Base-by-base conservation (phyloP, 2,329 filamentous ascomycete genomes). In the Pezicula carpinea region DNA sequence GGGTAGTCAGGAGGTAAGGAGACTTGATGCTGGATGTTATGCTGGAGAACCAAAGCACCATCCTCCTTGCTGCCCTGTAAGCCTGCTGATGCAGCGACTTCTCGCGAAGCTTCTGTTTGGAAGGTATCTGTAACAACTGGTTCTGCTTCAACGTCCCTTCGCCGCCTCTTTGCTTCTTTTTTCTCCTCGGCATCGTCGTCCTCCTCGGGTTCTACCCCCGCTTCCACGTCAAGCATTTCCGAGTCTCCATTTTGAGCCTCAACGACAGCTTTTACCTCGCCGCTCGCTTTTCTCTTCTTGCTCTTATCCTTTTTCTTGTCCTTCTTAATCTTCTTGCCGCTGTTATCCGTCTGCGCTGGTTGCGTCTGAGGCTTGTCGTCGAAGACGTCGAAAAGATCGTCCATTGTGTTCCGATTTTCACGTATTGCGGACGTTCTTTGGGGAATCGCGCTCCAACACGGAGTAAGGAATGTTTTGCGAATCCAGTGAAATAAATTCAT, bases 11-110 rank as follows among this genome's bases (percentile, higher is more conserved):
- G 91, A 2, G 93, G 93, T 17, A 99, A 76, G 11, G 93, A 89
- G 58, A 97, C 93, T 70, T 99, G 92, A 75, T 99, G 93, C 69
- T 95, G 91, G 59, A 99, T 95, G 72, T 99, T 96, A 72, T 99
- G 95, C 39, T 89, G 92, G 44, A 99, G 71, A 18, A 95, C 85
- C 22, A 99, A 81, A 5, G 89, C 85, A 22, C 59, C 58, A 31
- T 63, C 59, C 23, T 60, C 58, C 35, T 60, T 58, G 32, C 36
- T 41, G 35, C 49, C 58, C 46, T 61, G 59, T 14, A 66, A 52
- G 31, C 62, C 63, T 44, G 59, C 58, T 13, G 62, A 60, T 21
- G 85, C 86, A 18, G 87, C 89, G 33, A 99, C 79, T 68, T 97
- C 89, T 74, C 92, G 80, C 53, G 91, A 95, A 69, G 96, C 84